Evolutionary conservation across 192 early-diverging fungal species (phyloP).

Genomic region (Entomortierella parvispora): DNA sequence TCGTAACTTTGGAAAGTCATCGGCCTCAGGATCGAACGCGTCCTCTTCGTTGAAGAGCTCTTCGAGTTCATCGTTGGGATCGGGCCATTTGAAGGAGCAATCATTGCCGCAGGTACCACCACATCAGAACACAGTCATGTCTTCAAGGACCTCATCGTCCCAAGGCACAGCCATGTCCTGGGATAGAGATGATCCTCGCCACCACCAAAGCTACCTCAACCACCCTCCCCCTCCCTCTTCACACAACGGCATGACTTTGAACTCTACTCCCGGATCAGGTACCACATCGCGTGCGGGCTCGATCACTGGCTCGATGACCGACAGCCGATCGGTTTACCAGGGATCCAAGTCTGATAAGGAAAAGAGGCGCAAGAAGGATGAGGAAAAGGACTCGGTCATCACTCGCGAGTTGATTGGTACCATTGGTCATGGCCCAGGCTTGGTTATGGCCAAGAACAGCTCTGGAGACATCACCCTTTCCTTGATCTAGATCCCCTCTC

Average conservation of each 20-base stretch:
- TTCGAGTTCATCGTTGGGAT: too few species aligned
- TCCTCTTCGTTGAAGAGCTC: too few species aligned
- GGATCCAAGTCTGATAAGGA: slow-evolving; percentile 37
- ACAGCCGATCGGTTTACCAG: slow-evolving; percentile 23
- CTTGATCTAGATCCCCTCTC: slow-evolving; percentile 14
- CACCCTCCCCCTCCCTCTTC: slow-evolving; percentile 10
- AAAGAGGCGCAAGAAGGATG: slow-evolving; percentile 29
- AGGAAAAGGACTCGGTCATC: slow-evolving; percentile 17
- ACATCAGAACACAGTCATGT: slow-evolving; percentile 26
- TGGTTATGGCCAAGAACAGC: slow-evolving; percentile 49
- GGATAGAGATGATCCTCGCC: slow-evolving; percentile 34
- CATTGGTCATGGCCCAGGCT: slow-evolving; percentile 29
- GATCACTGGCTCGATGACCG: slow-evolving; percentile 18
- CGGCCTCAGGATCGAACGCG: too few species aligned
- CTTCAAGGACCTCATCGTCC: slow-evolving; percentile 27
- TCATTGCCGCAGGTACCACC: too few species aligned
- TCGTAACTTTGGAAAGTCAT: slow-evolving; percentile 7
- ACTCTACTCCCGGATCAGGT: slow-evolving; percentile 24
- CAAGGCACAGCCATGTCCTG: slow-evolving; percentile 22
- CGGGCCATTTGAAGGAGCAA: too few species aligned
- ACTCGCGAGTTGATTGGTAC: slow-evolving; percentile 43
- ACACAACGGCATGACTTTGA: slow-evolving; percentile 3
- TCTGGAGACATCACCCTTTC: slow-evolving; percentile 41
- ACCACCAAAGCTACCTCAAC: slow-evolving; percentile 29
- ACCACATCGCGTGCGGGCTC: slow-evolving; percentile 29